Evolutionary conservation across 495 filamentous ascomycete species (phyloP), one percentile per base, ranked within the genome.

Genomic region (Bathelium albidoporum): DNA sequence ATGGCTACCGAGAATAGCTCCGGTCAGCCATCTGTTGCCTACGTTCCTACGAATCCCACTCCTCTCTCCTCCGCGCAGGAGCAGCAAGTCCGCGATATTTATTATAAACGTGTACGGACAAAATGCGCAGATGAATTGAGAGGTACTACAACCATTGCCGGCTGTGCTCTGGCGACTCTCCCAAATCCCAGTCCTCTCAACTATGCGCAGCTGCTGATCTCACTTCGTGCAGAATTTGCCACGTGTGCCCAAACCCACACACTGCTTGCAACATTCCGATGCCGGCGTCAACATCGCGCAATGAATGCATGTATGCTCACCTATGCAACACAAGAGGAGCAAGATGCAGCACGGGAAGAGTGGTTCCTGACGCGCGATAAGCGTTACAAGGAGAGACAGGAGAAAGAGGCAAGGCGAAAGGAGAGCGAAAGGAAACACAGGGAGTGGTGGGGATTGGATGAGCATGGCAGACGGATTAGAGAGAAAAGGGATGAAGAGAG

Each of bases 251-350:
- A 83, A 39, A 85, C 85, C 73, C 88, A 90, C 61, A 97, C 95
- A 12, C 79, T 97, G 68, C 87, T 86, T 36, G 87, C 90, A 20
- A 86, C 89, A 1, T 96, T 91, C 82, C 80, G 84, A 18, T 98
- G 94, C 77, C 88, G 91, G 31, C 73, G 77, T 10, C 80, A 91
- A 68, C 87, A 89, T 49, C 82, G 86, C 39, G 79, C 83, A 24
- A 98, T 98, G 94, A 97, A 97, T 76, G 80, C 76, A 59, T 98
- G 94, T 77, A 96, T 98, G 93, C 74, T 91, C 60, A 70, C 78
- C 43, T 86, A 95, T 76, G 91, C 92, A 20, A 94, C 88, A 44
- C 88, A 82, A 60, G 86, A 84, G 61, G 88, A 96, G 75, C 83
- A 91, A 72, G 94, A 98, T 76, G 84, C 83, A 20, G 94, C 94